Evolutionary conservation across 2,329 filamentous ascomycete species (phyloP), one percentile per base, ranked within the genome.

Genomic region (Penicillium crustosum): DNA sequence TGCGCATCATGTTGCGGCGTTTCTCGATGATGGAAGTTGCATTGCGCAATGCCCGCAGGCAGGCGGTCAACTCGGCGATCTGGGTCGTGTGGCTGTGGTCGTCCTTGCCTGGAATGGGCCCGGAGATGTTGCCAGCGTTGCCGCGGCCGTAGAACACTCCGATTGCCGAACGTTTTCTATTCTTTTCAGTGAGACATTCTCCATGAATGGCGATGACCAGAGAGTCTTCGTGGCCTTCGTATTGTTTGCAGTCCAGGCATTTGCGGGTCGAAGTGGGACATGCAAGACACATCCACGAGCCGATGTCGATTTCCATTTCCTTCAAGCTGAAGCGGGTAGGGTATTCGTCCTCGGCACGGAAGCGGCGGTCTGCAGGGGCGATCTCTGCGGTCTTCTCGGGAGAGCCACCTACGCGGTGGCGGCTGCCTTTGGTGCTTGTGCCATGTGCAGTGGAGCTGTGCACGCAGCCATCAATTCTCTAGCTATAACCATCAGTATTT

Each of bases 11-110:
- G 1, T 19, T 49, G 12, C 12, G 15, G 7, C 43, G 35, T 8
- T 49, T 19, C 0, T 42, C 35, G 4, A 55, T 29, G 29, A 61
- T 55, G 19, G 6, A 17, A 7, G 33, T 49, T 7, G 47, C 59
- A 29, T 39, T 38, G 6, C 56, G 47, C 6, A 67, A 56, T 1
- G 55, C 66, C 9, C 55, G 42, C 15, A 66, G 50, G 19, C 60
- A 65, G 7, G 66, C 65, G 15, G 36, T 54, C 25, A 67, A 53
- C 35, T 66, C 54, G 3, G 66, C 65, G n/a, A 55, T 53, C 29
- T 68, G 65, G 9, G 19, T 49, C 2, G 65, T 68, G 10, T 62
- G 58, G 3, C n/a, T 66, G 10, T 60, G 56, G 8, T 45, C 25
- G 10, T 45, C 45, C 8, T 49, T 36, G n/a, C 57, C 51, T 15